Evolutionary conservation across 148 eudicot genomes (phyloP), one percentile per base, ranked within the genome.

Genomic region (Silene latifolia): DNA sequence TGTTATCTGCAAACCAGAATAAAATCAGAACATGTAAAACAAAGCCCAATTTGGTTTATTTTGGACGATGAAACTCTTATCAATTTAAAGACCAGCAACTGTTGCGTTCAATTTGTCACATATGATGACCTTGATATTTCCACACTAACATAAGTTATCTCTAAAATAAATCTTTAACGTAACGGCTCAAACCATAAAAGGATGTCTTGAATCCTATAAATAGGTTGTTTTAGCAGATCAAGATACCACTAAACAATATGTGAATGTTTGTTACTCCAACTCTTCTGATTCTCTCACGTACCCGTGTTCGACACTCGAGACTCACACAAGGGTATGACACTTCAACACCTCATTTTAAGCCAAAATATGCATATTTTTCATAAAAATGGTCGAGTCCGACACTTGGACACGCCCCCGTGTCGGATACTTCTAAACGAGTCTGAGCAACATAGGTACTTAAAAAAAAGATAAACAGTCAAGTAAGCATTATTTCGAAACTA

Each of bases 1-100:
- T 46, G 63, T 12, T 8, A 47, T 68, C 72, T 68, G 56, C 56
- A 46, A 67, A 44, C 29, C 72, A 68, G 8, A 47, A 21, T 20
- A 7, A 35, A 35, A 20, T 11, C n/a, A 13, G 48, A 47, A 68
- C 4, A 46, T 39, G 44, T 39, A 39, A 39, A 39, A 39, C 44
- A 39, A 39, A 39, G 44, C 6, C 23, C 18, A 24, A 23, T 23
- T 12, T 27, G 13, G n/a, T 63, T 63, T 63, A 2, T 39, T 14
- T 25, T 63, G 23, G 24, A 0, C 20, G 9, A 59, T n/a, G n/a
- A 65, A 46, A 32, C 48, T 32, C 35, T 32, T 32, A 32, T 32
- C 35, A 32, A 32, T 32, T 32, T 32, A 32, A 32, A 32, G 35
- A 32, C 35, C 5, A 65, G 46, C 44, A 29, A 65, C n/a, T 1